Evolutionary conservation across 352 stramenopile genomes (phyloP).

Genomic region (Thraustochytrium sp.): DNA sequence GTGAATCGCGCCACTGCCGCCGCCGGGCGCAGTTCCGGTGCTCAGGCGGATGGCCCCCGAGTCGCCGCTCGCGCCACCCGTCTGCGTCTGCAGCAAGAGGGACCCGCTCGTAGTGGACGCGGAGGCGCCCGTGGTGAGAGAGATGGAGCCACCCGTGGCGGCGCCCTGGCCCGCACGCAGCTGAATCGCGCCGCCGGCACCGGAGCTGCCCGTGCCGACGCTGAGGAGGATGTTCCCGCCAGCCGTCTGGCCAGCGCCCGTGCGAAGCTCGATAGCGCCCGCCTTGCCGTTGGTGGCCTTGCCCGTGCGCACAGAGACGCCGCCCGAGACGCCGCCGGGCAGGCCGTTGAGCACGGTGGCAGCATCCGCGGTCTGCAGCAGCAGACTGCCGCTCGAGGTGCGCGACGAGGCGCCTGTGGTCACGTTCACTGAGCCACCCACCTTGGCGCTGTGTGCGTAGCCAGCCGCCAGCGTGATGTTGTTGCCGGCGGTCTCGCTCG

Average conservation of each 20-base stretch:
- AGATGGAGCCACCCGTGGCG: constrained; percentile 50
- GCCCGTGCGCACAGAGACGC: neutral
- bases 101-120: constrained; percentile 47
- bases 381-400: neutral
- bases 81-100: constrained; percentile 44
- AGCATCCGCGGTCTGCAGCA: neutral
- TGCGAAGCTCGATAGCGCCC: constrained; percentile 4
- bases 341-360: neutral
- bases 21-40: neutral
- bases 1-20: neutral
- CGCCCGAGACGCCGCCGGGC: constrained; percentile 40
- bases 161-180: constrained; percentile 45
- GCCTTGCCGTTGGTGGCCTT: neutral
- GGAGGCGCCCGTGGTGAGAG: constrained; percentile 50
- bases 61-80: neutral
- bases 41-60: neutral
- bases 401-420: constrained; percentile 13
- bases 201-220: constrained; percentile 29
- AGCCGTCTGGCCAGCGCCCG: neutral
- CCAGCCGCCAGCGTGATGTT: constrained; percentile 29
- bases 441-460: neutral
- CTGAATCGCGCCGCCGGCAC: constrained; percentile 26
- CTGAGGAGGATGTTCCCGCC: constrained; percentile 29
- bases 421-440: constrained; percentile 17
- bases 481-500: neutral